Evolutionary conservation across 768 basidiomycete species (phyloP).

Genomic region (Rhodotorula babjevae): DNA sequence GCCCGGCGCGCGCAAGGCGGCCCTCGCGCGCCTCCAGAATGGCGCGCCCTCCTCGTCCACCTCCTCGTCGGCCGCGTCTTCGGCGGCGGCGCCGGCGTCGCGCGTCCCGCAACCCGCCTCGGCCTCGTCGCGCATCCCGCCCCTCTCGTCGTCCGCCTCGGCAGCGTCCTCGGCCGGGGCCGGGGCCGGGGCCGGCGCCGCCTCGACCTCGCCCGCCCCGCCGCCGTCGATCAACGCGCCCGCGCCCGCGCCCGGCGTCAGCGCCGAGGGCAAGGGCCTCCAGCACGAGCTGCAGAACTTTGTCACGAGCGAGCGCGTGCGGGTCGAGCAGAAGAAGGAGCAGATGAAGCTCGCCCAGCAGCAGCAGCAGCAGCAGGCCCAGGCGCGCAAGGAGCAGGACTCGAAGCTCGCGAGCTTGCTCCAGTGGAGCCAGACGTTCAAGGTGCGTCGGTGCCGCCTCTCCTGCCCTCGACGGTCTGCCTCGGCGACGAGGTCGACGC

Average conservation of each 20-base stretch:
- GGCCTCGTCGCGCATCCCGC: not conserved
- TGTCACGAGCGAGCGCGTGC: constrained; percentile 83
- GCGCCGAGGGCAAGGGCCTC: not conserved
- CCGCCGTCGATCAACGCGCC: constrained; percentile 1
- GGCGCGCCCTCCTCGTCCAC: not conserved
- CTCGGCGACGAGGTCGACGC: not conserved
- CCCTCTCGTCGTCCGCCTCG: not conserved
- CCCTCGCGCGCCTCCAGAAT: constrained; percentile 17
- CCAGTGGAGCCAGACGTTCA: constrained; percentile 90
- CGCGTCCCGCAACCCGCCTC: not conserved
- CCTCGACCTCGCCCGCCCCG: not conserved
- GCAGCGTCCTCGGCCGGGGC: not conserved
- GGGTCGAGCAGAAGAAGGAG: constrained; percentile 83
- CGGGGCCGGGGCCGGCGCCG: not conserved
- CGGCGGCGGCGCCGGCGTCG: not conserved
- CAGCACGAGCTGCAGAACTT: constrained; percentile 84
- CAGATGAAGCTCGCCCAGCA: constrained; percentile 46
- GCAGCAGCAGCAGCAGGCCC: constrained; percentile 21
- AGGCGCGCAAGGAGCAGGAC: constrained; percentile 90
- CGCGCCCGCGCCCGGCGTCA: not conserved
- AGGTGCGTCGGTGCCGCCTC: constrained; percentile 58
- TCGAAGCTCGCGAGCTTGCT: constrained; percentile 86
- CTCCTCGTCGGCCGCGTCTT: not conserved
- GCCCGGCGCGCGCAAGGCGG: constrained; percentile 69
- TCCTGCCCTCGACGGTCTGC: not conserved